These are phyloP conservation scores for Hura crepitans DNA, from an alignment of 441 rosid genomes.

Conservation along the genomic window DNA sequence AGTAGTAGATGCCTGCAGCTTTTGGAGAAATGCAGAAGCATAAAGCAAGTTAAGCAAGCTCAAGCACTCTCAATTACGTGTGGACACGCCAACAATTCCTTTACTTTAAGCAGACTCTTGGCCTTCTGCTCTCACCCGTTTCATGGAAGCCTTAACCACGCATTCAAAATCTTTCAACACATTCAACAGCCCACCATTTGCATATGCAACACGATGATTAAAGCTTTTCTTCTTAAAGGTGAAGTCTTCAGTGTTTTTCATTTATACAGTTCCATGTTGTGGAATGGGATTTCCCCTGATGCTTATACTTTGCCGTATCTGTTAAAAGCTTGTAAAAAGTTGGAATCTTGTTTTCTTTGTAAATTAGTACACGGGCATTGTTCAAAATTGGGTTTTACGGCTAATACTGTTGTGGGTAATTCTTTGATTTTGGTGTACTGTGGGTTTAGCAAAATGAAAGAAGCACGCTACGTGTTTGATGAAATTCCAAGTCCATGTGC, in stretches of 20 bases:
- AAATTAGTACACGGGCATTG: slow-evolving; percentile 40
- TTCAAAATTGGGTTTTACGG: slow-evolving; percentile 33
- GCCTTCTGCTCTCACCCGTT: slow-evolving; percentile 36
- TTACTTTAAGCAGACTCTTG: slow-evolving; percentile 43
- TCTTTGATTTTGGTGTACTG: slow-evolving; percentile 40
- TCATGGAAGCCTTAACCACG: slow-evolving; percentile 31
- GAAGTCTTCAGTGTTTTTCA: slow-evolving; percentile 19
- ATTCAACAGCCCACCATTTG: slow-evolving; percentile 42
- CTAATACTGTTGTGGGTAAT: slow-evolving; percentile 46
- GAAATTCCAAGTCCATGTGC: slow-evolving; percentile 32
- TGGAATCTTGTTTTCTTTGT: slow-evolving; percentile 29
- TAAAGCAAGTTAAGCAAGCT: slow-evolving; percentile 43
- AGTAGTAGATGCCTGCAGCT: slow-evolving; percentile 35
- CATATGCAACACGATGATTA: slow-evolving; percentile 49
- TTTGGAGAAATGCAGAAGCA: slow-evolving; percentile 41
- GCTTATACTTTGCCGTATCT: slow-evolving; percentile 45
- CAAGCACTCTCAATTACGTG: slow-evolving; percentile 38
- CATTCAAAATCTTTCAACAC: slow-evolving; percentile 35
- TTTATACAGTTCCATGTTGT: slow-evolving; percentile 29
- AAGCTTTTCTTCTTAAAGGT: slow-evolving; percentile 36
- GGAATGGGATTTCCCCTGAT: slow-evolving; percentile 35
- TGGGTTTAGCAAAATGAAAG: slow-evolving; percentile 27
- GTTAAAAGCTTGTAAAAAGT: slow-evolving; percentile 42
- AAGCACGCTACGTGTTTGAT: slow-evolving; percentile 37
- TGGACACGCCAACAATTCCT: slow-evolving; percentile 35